Evolutionary conservation across 257 asterid species (phyloP).

Genomic region (Nicotiana benthamiana): DNA sequence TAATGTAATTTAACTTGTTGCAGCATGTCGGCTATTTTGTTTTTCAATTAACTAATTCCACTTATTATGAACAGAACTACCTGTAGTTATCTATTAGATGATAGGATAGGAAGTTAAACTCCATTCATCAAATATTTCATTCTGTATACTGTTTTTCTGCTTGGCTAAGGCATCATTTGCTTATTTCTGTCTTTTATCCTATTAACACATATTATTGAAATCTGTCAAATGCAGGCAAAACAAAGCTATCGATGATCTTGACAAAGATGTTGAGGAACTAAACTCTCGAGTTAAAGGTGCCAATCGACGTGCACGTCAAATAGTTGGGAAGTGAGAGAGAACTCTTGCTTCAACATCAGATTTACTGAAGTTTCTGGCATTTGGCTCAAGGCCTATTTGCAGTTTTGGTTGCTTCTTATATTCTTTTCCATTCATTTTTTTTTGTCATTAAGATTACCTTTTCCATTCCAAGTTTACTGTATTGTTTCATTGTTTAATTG

Average conservation of each 20-base stretch:
- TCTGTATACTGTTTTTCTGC: not conserved
- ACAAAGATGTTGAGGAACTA: slow-evolving; percentile 70
- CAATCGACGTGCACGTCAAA: slow-evolving; percentile 53
- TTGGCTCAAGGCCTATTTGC: not conserved
- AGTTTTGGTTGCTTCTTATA: not conserved
- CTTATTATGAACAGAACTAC: not conserved
- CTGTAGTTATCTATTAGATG: not conserved
- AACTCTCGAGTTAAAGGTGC: slow-evolving; percentile 81
- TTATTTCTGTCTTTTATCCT: not conserved
- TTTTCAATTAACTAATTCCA: not conserved
- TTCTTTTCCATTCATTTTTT: not conserved
- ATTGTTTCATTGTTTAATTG: not conserved
- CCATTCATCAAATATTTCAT: not conserved
- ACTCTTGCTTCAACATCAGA: not conserved
- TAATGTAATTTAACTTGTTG: not conserved
- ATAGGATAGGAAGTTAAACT: no score
- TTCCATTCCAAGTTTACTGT: not conserved
- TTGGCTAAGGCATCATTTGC: not conserved
- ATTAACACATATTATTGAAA: not conserved
- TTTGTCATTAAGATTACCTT: not conserved
- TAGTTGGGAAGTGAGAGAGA: slow-evolving; percentile 42
- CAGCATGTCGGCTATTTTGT: not conserved
- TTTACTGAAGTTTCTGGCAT: not conserved
- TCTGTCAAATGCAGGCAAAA: slow-evolving; percentile 55
- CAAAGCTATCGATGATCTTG: slow-evolving; percentile 69